phyloP scores from a whole-genome alignment of 805 yeast genomes.

The Scheffersomyces amazonensis region DNA sequence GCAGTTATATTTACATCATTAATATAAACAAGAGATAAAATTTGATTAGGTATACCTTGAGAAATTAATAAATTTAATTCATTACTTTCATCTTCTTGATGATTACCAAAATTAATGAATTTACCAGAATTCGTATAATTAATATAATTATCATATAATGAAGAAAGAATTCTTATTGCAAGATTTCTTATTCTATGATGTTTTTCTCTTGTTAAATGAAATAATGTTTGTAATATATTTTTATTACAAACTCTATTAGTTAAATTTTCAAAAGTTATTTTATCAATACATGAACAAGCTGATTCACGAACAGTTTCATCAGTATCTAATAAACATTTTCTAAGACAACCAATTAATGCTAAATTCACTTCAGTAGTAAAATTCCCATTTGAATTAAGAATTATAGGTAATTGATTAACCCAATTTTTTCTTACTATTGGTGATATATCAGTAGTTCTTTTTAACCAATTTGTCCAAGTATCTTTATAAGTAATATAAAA shows the following conservation, averaged over 20 bases:
- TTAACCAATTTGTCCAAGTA: conserved; percentile 70
- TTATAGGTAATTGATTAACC: conserved; percentile 55
- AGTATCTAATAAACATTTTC: conserved; percentile 69
- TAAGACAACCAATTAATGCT: conserved; percentile 46
- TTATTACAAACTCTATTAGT: conserved; percentile 46
- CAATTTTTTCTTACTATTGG: conserved; percentile 65
- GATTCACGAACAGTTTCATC: conserved; percentile 69
- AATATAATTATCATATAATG: conserved; percentile 50
- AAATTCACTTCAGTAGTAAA: conserved; percentile 45
- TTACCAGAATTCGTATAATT: conserved; percentile 9
- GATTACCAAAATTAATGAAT: conserved; percentile 29
- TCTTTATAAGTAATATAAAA: conserved; percentile 57
- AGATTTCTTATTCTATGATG: conserved; percentile 60
- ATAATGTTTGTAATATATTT: conserved; percentile 50
- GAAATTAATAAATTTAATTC: conserved; percentile 29
- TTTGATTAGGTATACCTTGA: conserved; percentile 58
- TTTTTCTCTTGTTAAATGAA: conserved; percentile 70
- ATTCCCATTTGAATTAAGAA: conserved; percentile 45
- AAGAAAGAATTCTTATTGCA: conserved; percentile 53
- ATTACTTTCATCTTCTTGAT: conserved; percentile 18
- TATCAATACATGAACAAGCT: conserved; percentile 51
- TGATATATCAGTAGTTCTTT: conserved; percentile 68
- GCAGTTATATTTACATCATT: conserved; percentile 67
- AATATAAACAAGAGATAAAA: conserved; percentile 68
- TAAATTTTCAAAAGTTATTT: conserved; percentile 46